Evolutionary conservation across 805 yeast species (phyloP), one percentile per base, ranked within the genome.

Genomic region (Clavispora fructus): DNA sequence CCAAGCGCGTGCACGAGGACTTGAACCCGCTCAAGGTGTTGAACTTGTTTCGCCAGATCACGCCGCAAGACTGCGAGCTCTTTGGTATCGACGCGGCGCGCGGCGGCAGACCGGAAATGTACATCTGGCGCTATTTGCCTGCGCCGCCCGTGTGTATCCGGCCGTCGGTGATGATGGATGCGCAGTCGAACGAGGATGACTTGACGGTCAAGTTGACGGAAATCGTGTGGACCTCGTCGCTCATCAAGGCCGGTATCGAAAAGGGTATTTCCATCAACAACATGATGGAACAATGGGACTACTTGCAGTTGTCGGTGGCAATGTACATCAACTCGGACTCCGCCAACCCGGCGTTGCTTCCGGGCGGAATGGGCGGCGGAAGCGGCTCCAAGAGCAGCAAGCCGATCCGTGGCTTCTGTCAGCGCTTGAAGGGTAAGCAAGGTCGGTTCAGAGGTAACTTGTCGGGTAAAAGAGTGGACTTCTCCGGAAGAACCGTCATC

Each of bases 121-220:
- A 91, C 64, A 80, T 94, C 35, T 94, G 99, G 99, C 80, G 96
- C 61, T 94, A 91, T 62, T 76, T 94, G 45, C 99, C 99, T 0
- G 98, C 98, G 0, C 99, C 99, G 1, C 99, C 99, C 0, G 97
- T 95, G 16, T 94, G 99, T 75, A 94, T 94, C 46, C 80, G 99
- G 55, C 99, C 99, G 3, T 91, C 98, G 5, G 98, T 94, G 28
- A 75, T 83, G 72, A 89, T 88, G 91, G 90, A 87, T 62, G 81
- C 86, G 25, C 94, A 95, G 29, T 85, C 95, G 16, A 94, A 94
- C 67, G 99, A 94, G 70, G 99, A 94, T 68, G 99, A 95, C 68
- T 73, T 94, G 53, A 94, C 99, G 0, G 97, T 91, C 29, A 94
- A 94, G 62, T 73, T 94, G 48, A 89, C 98, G 0, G 99, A 94